Evolutionary conservation across 2,329 filamentous ascomycete species (phyloP), one percentile per base, ranked within the genome.

Genomic region (Pyrenochaeta sp.): DNA sequence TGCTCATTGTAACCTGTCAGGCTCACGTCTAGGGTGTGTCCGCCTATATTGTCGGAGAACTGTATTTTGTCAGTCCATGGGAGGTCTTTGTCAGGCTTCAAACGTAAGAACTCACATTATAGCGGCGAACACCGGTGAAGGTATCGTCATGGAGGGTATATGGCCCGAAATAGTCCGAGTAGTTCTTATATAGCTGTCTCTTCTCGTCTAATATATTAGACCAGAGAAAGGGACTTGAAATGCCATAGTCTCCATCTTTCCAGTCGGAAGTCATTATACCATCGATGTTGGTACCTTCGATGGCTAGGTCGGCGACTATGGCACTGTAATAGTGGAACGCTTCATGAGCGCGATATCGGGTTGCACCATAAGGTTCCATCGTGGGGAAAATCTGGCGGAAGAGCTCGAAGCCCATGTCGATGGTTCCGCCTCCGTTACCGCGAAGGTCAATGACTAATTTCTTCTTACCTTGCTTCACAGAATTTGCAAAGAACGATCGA

Each of bases 371-470:
- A 9, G 77, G 74, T 1, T 68, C 66, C 2, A 68, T 49, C 0
- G 21, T 40, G 0, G 82, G 82, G 66, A 84, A 84, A 36, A 85
- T 74, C 40, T 82, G 78, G 23, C 75, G 75, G 63, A 86, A 86
- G 0, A 67, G 37, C 39, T 76, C 72, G 51, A 67, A 72, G 44
- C 63, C 73, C 10, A 72, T 56, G 27, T 63, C 51, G 10, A 71
- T 64, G 2, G 45, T 55, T 9, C 87, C 87, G 18, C 87, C 87
- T 0, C 74, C 75, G 58, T 90, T 90, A 2, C 74, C 77, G 7
- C 82, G 80, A 6, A 89, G 63, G 59, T 90, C 87, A 53, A 90
- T 81, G 29, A 89, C 75, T 0, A 90, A 75, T 66, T 82, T 85
- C 41, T 75, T 82, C 67, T 85, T 85, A 2, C 78, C 76, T 2